Base-by-base conservation (phyloP, 1,139 yeast genomes). In the Blastobotrys illinoisensis region DNA sequence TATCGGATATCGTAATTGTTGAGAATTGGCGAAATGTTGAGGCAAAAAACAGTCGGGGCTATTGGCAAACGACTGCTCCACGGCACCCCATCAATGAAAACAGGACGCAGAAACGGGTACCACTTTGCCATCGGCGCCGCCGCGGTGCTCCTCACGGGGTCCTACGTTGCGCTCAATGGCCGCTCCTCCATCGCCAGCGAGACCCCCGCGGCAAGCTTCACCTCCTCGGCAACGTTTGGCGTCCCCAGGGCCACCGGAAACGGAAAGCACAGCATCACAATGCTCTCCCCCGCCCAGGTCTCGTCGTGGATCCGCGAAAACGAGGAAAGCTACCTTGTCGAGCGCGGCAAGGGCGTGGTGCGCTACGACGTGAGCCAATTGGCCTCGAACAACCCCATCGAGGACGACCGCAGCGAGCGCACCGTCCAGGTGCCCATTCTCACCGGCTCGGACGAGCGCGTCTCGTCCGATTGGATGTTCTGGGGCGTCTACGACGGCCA, bases 401-500 rank as follows among this genome's bases (percentile, higher is more conserved):
- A 93, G 70, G 99, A 93, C 68, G 97, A 88, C 66, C 80, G 95
- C 58, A 82, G 93, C 1, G 98, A 91, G 67, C 86, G 86, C 61
- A 82, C 90, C 47, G 85, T 91, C 11, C 90, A 88, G 58, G 89
- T 89, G 0, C 95, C 96, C 3, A 76, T 84, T 19, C 62, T 69
- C n/a, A 60, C 63, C 11, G 62, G 62, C 6, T 55, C 53, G 4
- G 69, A 63, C 44, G 59, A 54, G 20, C 59, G 62, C 23, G 50
- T 82, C 1, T 77, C 80, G 48, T 79, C 95, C 0, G 97, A 91
- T 69, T 86, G 97, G 88, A 86, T 88, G 81, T 89, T 93, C 67
- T 95, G 95, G 79, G 97, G 98, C 2, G 82, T 95, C 0, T 93
- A 86, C 69, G 99, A 93, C 71, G 99, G 99, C 11, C 99, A 93